A percentile compares a stretch with the other conserved stretches of the same genome.
Evolutionary conservation across 1,139 yeast species (phyloP).

Genomic region (Taiozyma sp.): DNA sequence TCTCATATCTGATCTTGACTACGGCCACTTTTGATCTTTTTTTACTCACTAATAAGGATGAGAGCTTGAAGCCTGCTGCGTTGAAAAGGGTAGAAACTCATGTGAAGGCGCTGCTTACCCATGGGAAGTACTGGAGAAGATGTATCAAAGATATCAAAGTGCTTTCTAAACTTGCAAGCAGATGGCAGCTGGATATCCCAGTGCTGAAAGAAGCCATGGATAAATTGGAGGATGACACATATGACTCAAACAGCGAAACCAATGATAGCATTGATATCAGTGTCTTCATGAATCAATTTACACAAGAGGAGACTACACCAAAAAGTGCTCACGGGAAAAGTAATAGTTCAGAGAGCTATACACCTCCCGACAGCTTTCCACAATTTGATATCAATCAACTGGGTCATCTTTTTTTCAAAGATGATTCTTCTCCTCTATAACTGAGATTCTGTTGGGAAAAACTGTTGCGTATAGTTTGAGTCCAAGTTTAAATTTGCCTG

Average conservation of each 20-base stretch:
- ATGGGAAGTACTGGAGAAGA: slow-evolving; percentile 23
- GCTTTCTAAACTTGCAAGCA: slow-evolving; percentile 17
- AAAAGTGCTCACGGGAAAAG: neutral
- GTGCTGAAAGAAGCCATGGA: slow-evolving; percentile 3
- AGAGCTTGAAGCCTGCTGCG: slow-evolving; percentile 14
- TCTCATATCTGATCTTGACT: slow-evolving; percentile 24
- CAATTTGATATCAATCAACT: neutral
- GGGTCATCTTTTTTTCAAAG: neutral
- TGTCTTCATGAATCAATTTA: slow-evolving; percentile 2
- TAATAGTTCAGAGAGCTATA: neutral
- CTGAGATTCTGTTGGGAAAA: neutral
- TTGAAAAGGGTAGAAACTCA: slow-evolving; percentile 15
- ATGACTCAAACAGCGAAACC: neutral
- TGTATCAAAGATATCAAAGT: slow-evolving; percentile 24
- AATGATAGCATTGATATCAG: neutral
- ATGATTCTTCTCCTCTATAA: neutral
- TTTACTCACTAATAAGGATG: slow-evolving; percentile 21
- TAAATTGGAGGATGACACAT: neutral
- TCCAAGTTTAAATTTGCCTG: neutral
- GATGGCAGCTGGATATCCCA: slow-evolving; percentile 21
- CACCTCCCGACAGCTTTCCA: neutral
- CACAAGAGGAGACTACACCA: neutral
- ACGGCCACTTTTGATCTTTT: slow-evolving; percentile 27
- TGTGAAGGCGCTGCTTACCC: slow-evolving; percentile 18
- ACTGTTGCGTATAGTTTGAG: neutral